phyloP scores from a whole-genome alignment of 2,329 filamentous ascomycete genomes.

The Talaromyces sp. region DNA sequence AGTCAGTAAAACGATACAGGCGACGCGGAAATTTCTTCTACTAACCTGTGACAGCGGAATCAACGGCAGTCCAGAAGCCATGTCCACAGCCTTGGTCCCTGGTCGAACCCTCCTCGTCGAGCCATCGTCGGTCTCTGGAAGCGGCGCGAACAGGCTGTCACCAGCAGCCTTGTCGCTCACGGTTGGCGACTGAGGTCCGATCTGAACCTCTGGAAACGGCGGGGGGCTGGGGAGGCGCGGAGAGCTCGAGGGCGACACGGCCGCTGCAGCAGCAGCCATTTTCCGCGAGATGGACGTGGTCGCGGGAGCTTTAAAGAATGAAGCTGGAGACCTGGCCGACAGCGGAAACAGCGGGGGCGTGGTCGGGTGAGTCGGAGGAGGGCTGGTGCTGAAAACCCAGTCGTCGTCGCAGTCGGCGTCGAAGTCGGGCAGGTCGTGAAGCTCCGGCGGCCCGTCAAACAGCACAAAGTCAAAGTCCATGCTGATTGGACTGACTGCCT shows the following conservation, averaged over 20 bases:
- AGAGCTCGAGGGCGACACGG: slow-evolving; percentile 61
- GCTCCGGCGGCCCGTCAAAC: slow-evolving; percentile 9
- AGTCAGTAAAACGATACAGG: background rate
- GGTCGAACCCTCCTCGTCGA: slow-evolving; percentile 82
- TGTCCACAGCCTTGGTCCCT: slow-evolving; percentile 85
- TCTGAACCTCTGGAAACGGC: slow-evolving; percentile 89
- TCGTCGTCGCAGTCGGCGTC: slow-evolving; percentile 7
- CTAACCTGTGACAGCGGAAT: slow-evolving; percentile 77
- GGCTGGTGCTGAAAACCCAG: background rate
- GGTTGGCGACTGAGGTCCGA: slow-evolving; percentile 71
- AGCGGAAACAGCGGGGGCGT: slow-evolving; percentile 33
- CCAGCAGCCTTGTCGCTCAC: slow-evolving; percentile 58
- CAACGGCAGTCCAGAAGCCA: slow-evolving; percentile 85
- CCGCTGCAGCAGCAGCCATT: slow-evolving; percentile 31
- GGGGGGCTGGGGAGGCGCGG: slow-evolving; percentile 92
- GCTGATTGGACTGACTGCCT: background rate
- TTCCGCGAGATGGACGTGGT: slow-evolving; percentile 18
- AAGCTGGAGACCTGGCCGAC: slow-evolving; percentile 11
- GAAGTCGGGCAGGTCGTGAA: slow-evolving; percentile 10
- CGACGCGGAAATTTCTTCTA: slow-evolving; percentile 10
- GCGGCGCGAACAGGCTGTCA: slow-evolving; percentile 29
- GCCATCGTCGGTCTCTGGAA: slow-evolving; percentile 63
- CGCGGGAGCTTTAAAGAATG: slow-evolving; percentile 1
- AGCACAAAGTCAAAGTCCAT: slow-evolving; percentile 12
- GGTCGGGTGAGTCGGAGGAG: slow-evolving; percentile 5